Evolutionary conservation across 179 eudicot species (phyloP), one percentile per base, ranked within the genome.

Genomic region (Silene noctiflora): DNA sequence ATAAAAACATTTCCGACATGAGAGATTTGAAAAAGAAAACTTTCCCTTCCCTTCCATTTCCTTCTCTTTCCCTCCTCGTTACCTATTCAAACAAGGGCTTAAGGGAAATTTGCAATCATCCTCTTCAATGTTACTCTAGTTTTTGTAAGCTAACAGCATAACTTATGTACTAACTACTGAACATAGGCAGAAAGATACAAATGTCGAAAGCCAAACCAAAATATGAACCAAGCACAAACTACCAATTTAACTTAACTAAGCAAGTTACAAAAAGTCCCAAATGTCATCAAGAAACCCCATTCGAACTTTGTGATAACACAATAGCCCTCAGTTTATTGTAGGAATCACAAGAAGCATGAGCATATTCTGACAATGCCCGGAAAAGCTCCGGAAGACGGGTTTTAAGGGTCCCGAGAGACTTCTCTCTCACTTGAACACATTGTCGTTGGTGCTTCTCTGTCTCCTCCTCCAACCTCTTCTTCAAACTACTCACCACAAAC

Each of bases 341-440:
- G 10, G 87, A 84, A 29, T 89, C 94, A 19, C 76, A 76, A 74
- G 88, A 90, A 0, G 88, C 88, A 73, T 81, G 87, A 29, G 97
- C 79, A 75, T 89, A 94, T 48, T 92, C 98, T 2, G 91, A 86
- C 82, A 94, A 72, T 1, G 93, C 91, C 51, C 97, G 74, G 75
- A 94, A 94, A 11, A 94, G 88, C 84, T 92, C 98, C 0, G 98
- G 98, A 78, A 94, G 76, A 71, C 91, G 79, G 8, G 87, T 86
- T 70, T 88, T 94, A 21, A 94, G 82, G 59, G 88, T 89, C 73
- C 89, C 91, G 42, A 92, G 80, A 8, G 98, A 92, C 79, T 94
- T 94, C 35, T 92, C 98, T 81, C 98, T 82, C 33, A 90, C 98
- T 64, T 90, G 97, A 79, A 88, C 74, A 62, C 97, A 89, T 10